These are phyloP conservation scores for Carex scoparia DNA, from an alignment of 176 grass and related monocot species.

Conservation along the genomic window DNA sequence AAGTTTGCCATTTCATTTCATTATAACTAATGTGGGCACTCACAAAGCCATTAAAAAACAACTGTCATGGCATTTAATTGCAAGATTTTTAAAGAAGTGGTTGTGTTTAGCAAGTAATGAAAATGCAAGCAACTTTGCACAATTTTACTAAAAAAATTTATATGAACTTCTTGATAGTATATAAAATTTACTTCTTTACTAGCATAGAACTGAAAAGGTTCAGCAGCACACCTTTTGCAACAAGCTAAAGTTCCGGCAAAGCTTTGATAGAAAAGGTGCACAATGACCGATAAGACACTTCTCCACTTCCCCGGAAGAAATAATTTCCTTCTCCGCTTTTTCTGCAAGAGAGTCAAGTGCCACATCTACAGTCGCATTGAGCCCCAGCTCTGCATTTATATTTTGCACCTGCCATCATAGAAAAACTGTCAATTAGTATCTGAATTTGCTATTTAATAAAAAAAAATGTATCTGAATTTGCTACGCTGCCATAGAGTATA, in stretches of 20 bases:
- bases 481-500: neutral
- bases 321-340: slow-evolving; percentile 81
- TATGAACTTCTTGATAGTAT: neutral
- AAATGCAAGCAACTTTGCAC: neutral
- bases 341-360: slow-evolving; percentile 76
- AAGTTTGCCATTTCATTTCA: neutral
- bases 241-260: slow-evolving; percentile 69
- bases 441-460: neutral
- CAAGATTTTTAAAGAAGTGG: neutral
- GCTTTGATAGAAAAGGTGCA: slow-evolving; percentile 75
- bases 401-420: slow-evolving; percentile 34
- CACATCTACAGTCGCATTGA: slow-evolving; percentile 59
- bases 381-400: slow-evolving; percentile 95
- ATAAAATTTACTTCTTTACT: neutral
- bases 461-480: neutral
- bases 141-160: neutral
- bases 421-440: slow-evolving; percentile 22
- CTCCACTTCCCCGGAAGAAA: slow-evolving; percentile 48
- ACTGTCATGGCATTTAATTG: neutral
- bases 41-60: neutral
- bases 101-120: neutral
- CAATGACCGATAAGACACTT: slow-evolving; percentile 77
- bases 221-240: slow-evolving; percentile 64
- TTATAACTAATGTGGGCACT: neutral
- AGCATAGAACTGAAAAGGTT: neutral